Evolutionary conservation across 805 yeast genomes (phyloP), one percentile per base, ranked within the genome.

Genomic region (Nakazawaea siamensis): DNA sequence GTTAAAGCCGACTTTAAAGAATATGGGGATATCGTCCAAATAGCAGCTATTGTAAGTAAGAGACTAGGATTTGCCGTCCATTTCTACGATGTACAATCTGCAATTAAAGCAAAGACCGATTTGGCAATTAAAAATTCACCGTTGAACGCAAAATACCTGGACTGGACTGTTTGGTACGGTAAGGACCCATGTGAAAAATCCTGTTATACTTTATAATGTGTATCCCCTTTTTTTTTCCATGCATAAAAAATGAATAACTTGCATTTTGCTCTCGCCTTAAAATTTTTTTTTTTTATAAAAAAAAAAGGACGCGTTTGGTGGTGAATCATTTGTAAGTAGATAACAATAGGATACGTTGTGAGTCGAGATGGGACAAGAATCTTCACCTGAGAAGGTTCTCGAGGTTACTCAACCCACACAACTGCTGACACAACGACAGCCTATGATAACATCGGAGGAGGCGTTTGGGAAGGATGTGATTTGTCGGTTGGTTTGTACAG

Each of bases 131-230:
- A 31, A 12, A 59, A 54, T 2, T 53, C 70, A 1, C 36, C 27
- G 2, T 45, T 78, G 44, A 48, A 59, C 35, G 44, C 43, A 4
- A 73, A 67, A 44, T 82, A 77, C 46, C 52, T 51, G 9, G 70
- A 61, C 4, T 83, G 92, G 92, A 54, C 63, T 6, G 55, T 78
- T 2, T 69, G 76, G 74, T 83, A 72, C 44, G 83, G 80, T 0
- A 68, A 66, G 29, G 94, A 83, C 51, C 70, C 72, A 1, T 64
- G 83, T 5, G 87, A 80, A 43, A 62, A 54, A 38, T 75, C 76
- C 4, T 67, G 78, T 54, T 45, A 30, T 26, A 14, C n/a, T 4
- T 8, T 27, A 14, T 27, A 27, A 12, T n/a, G n/a, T n/a, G n/a
- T n/a, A n/a, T n/a, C n/a, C n/a, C n/a, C n/a, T n/a, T n/a, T n/a